These are phyloP conservation scores for Dendrobium huoshanense DNA, from an alignment of 106 monocot genomes.

Conservation along the genomic window DNA sequence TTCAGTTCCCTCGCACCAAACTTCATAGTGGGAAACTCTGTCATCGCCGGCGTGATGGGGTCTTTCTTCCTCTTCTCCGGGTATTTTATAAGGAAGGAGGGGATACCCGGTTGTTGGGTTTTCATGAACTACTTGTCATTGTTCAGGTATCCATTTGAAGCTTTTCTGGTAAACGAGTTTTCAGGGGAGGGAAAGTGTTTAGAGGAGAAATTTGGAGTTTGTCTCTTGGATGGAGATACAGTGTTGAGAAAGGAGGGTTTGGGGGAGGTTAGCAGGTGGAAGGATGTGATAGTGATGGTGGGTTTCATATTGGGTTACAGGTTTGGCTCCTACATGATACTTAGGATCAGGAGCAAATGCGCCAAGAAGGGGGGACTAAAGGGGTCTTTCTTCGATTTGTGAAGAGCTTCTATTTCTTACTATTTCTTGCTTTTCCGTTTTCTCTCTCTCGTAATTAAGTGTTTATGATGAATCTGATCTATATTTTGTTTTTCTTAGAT, in stretches of 20 bases:
- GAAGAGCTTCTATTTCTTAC: too few species aligned
- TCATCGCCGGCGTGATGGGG: constrained; percentile 76
- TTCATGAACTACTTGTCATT: constrained; percentile 91
- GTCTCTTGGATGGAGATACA: constrained; percentile 51
- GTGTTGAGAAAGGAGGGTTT: constrained; percentile 66
- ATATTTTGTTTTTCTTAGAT: too few species aligned
- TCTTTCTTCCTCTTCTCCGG: constrained; percentile 91
- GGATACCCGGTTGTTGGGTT: constrained; percentile 79
- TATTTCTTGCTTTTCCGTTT: too few species aligned
- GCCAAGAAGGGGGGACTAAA: constrained; percentile 36
- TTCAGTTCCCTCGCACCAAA: constrained; percentile 67
- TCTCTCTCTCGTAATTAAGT: too few species aligned
- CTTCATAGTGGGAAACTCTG: constrained; percentile 78
- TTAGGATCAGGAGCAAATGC: constrained; percentile 53
- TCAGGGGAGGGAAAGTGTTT: constrained; percentile 46
- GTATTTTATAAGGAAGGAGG: constrained; percentile 76
- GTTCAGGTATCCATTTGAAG: constrained; percentile 94
- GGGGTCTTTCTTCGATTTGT: not conserved
- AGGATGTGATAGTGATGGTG: constrained; percentile 68
- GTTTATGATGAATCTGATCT: too few species aligned
- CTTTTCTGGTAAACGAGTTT: constrained; percentile 83
- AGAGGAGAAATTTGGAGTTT: constrained; percentile 38
- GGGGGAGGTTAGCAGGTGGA: constrained; percentile 59
- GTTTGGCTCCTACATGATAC: constrained; percentile 55
- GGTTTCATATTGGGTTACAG: constrained; percentile 63